Conservation (phyloP, 179 eudicot genomes). For the Silene noctiflora region DNA sequence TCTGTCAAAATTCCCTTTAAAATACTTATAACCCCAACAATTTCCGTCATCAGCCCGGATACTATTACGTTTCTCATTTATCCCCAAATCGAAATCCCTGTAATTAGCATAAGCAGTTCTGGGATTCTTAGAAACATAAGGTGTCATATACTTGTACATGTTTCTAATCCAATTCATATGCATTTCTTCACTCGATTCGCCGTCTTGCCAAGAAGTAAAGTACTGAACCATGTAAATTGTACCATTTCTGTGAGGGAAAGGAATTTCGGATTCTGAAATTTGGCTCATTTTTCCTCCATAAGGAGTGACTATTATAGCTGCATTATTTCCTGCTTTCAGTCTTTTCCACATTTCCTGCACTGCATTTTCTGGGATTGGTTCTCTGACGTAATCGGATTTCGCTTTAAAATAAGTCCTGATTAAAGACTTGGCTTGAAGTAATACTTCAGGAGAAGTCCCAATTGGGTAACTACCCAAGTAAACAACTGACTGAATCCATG, state of each 20-base stretch:
- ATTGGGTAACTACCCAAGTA: constrained; percentile 23
- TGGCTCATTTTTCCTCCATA: constrained; percentile 59
- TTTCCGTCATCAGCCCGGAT: constrained; percentile 25
- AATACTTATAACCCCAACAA: constrained; percentile 42
- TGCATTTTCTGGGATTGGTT: constrained; percentile 26
- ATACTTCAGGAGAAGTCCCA: constrained; percentile 24
- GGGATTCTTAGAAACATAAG: constrained; percentile 48
- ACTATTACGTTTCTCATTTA: constrained; percentile 18
- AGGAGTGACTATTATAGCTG: constrained; percentile 37
- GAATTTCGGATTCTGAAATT: constrained; percentile 38
- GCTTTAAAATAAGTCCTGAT: constrained; percentile 26
- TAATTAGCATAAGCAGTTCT: constrained; percentile 49
- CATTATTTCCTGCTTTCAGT: constrained; percentile 22
- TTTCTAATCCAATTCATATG: constrained; percentile 39
- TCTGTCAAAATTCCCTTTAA: constrained; percentile 35
- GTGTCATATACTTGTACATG: constrained; percentile 43
- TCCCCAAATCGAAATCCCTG: constrained; percentile 47
- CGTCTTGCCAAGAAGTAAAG: constrained; percentile 29
- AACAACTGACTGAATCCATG: constrained; percentile 32
- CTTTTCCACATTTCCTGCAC: constrained; percentile 23
- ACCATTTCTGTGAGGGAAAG: constrained; percentile 61
- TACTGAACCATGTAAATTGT: constrained; percentile 38
- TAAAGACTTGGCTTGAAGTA: constrained; percentile 27
- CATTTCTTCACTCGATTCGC: background rate
- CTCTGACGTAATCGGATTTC: constrained; percentile 31